A percentile compares a stretch with the other conserved stretches of the same genome.
These are phyloP conservation scores for Xylariaceae sp. DNA, from an alignment of 2,329 filamentous ascomycete species.

Conservation along the genomic window DNA sequence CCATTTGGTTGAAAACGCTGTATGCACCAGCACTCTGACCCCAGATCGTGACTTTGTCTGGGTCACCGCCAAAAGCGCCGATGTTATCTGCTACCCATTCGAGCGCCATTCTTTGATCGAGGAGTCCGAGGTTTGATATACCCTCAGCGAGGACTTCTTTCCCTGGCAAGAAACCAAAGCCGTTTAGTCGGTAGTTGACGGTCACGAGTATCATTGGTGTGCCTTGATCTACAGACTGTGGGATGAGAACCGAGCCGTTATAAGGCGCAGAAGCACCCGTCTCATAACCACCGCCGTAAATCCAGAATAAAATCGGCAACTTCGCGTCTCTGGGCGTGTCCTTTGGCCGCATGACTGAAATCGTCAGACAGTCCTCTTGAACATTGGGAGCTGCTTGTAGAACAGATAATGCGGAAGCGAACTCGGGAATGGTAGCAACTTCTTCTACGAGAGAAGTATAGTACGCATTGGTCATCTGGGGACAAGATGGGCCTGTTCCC, in stretches of 20 bases:
- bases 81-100: constrained; percentile 65
- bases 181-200: constrained; percentile 62
- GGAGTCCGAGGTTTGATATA: constrained; percentile 52
- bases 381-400: background rate
- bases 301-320: constrained; percentile 55
- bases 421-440: background rate
- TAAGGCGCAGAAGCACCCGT: constrained; percentile 35
- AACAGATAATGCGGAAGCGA: constrained; percentile 35
- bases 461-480: constrained; percentile 56
- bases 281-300: constrained; percentile 51
- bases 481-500: constrained; percentile 39
- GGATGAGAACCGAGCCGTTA: constrained; percentile 34
- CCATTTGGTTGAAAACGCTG: constrained; percentile 60
- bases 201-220: constrained; percentile 61
- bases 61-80: constrained; percentile 61
- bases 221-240: constrained; percentile 35
- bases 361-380: constrained; percentile 49
- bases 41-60: constrained; percentile 61
- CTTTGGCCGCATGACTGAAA: constrained; percentile 45
- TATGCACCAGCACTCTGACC: constrained; percentile 58
- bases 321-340: constrained; percentile 39
- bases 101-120: constrained; percentile 57
- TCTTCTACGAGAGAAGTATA: constrained; percentile 37
- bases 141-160: constrained; percentile 53
- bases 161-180: constrained; percentile 59